These are phyloP conservation scores for Adansonia grandidieri DNA, from an alignment of 441 rosid species.

Conservation along the genomic window DNA sequence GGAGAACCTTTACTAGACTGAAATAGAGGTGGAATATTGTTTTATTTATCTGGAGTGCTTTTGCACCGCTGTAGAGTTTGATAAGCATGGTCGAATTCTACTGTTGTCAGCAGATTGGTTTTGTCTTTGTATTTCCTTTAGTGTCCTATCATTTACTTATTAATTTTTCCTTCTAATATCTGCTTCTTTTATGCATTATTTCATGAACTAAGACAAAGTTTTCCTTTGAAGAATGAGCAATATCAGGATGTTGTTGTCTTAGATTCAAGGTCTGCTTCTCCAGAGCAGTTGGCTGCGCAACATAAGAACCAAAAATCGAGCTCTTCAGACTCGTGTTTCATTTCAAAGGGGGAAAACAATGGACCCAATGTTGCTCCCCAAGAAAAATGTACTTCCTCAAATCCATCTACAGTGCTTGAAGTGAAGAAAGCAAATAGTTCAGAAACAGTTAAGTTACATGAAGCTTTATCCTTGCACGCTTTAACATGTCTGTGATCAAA, in stretches of 20 bases:
- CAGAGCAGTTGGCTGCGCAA: slow-evolving; percentile 22
- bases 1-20: slow-evolving; percentile 7
- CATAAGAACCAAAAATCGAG: slow-evolving; percentile 35
- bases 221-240: slow-evolving; percentile 41
- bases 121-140: background rate
- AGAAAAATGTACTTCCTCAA: slow-evolving; percentile 24
- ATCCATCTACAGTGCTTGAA: slow-evolving; percentile 37
- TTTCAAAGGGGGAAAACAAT: slow-evolving; percentile 33
- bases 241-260: slow-evolving; percentile 30
- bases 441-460: slow-evolving; percentile 40
- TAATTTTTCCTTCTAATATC: slow-evolving; percentile 14
- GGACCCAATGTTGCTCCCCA: slow-evolving; percentile 30
- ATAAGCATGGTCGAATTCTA: background rate
- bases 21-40: background rate
- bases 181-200: slow-evolving; percentile 21
- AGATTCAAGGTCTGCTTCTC: slow-evolving; percentile 38
- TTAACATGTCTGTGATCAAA: slow-evolving; percentile 16
- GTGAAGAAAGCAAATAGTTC: slow-evolving; percentile 35
- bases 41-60: slow-evolving; percentile 16
- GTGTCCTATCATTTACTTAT: background rate
- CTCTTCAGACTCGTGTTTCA: slow-evolving; percentile 32
- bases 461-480: slow-evolving; percentile 23
- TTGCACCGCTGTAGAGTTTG: background rate
- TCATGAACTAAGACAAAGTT: slow-evolving; percentile 23
- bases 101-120: slow-evolving; percentile 2